These are phyloP conservation scores for Sedum album DNA, from an alignment of 164 flowering plant genomes.

Conservation along the genomic window DNA sequence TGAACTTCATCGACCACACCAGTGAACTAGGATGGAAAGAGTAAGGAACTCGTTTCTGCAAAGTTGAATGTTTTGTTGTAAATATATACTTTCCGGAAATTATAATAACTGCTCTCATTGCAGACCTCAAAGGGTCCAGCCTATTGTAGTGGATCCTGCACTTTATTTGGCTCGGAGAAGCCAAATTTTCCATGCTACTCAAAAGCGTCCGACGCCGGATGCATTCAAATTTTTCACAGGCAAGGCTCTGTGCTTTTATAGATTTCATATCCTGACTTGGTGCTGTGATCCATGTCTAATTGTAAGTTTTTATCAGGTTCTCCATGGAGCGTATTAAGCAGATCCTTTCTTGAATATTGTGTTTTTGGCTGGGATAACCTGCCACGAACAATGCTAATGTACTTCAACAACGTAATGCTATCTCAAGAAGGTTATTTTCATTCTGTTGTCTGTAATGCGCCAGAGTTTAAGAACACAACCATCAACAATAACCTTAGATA, in stretches of 20 bases:
- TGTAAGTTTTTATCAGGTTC: neutral
- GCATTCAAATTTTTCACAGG: slow-evolving; percentile 93
- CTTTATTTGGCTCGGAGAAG: slow-evolving; percentile 64
- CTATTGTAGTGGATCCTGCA: slow-evolving; percentile 75
- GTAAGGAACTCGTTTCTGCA: slow-evolving; percentile 42
- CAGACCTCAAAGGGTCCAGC: slow-evolving; percentile 59
- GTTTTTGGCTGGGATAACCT: slow-evolving; percentile 30
- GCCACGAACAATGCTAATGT: slow-evolving; percentile 85
- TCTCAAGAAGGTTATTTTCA: slow-evolving; percentile 89
- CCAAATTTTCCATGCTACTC: slow-evolving; percentile 77
- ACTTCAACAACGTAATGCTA: slow-evolving; percentile 62
- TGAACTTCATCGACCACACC: slow-evolving; percentile 92
- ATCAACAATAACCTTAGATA: slow-evolving; percentile 76
- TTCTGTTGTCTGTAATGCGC: slow-evolving; percentile 78
- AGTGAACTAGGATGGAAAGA: slow-evolving; percentile 98
- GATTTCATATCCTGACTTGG: neutral
- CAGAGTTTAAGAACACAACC: slow-evolving; percentile 68
- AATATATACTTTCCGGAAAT: neutral
- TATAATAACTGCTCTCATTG: slow-evolving; percentile 15
- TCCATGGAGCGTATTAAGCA: slow-evolving; percentile 6
- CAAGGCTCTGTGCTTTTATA: slow-evolving; percentile 12
- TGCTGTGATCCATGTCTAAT: neutral
- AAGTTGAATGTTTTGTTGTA: neutral
- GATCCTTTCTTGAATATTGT: slow-evolving; percentile 1
- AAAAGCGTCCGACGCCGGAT: slow-evolving; percentile 74